Evolutionary conservation across 2,329 filamentous ascomycete species (phyloP).

Genomic region (Penicillium sp.): DNA sequence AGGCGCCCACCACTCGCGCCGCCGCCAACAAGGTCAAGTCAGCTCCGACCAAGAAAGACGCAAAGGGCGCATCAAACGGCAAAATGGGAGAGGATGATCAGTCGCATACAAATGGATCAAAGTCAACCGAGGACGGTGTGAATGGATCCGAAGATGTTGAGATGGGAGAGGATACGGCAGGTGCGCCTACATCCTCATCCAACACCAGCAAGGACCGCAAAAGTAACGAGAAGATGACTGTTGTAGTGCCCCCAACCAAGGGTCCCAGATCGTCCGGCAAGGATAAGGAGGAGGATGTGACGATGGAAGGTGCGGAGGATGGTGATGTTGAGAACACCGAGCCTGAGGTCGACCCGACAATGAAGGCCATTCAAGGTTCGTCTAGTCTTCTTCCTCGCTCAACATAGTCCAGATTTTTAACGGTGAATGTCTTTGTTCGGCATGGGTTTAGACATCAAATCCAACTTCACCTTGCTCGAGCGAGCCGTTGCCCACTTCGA

Average conservation of each 20-base stretch:
- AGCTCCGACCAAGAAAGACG: slow-evolving; percentile 34
- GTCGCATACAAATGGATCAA: slow-evolving; percentile 63
- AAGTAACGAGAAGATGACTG: slow-evolving; percentile 74
- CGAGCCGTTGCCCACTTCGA: slow-evolving; percentile 92
- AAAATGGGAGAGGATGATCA: slow-evolving; percentile 72
- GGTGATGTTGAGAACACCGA: slow-evolving; percentile 46
- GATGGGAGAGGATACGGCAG: slow-evolving; percentile 63
- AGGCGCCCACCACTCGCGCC: slow-evolving; percentile 41
- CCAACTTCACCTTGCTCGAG: slow-evolving; percentile 87
- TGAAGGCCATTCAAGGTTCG: slow-evolving; percentile 50
- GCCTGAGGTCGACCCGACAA: slow-evolving; percentile 43
- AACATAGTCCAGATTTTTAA: not conserved
- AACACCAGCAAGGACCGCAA: slow-evolving; percentile 67
- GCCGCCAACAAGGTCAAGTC: slow-evolving; percentile 41
- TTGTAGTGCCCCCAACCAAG: slow-evolving; percentile 74
- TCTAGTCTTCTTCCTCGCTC: not conserved
- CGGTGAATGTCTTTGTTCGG: not conserved
- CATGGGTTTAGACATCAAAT: slow-evolving; percentile 73
- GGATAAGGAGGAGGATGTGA: slow-evolving; percentile 66
- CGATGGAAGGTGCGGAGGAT: slow-evolving; percentile 60
- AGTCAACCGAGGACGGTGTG: slow-evolving; percentile 66
- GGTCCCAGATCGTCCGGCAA: slow-evolving; percentile 57
- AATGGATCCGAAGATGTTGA: slow-evolving; percentile 66
- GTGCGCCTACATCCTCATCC: slow-evolving; percentile 48
- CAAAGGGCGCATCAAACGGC: slow-evolving; percentile 36